Evolutionary conservation across 345 rosid species (phyloP).

Genomic region (Populus pruinosa): DNA sequence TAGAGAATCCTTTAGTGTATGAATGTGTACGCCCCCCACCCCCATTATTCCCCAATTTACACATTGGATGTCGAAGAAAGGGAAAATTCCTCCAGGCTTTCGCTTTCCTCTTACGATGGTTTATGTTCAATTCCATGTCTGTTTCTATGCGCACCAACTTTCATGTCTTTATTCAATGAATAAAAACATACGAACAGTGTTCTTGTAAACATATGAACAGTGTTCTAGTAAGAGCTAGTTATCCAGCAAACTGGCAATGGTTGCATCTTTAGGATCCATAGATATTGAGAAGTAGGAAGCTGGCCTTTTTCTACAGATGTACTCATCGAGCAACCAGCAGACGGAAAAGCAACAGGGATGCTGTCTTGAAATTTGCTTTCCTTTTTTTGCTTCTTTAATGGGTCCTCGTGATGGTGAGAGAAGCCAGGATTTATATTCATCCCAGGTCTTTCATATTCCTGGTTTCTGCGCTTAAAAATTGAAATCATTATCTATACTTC

Average conservation of each 20-base stretch:
- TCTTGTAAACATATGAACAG: too few relatives aligned
- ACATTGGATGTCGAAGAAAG: background rate
- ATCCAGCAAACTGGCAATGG: background rate
- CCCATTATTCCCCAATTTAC: background rate
- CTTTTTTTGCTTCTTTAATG: background rate
- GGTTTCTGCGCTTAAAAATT: background rate
- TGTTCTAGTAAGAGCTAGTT: background rate
- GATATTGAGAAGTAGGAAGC: background rate
- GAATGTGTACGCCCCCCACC: background rate
- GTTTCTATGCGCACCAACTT: background rate
- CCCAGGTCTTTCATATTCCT: background rate
- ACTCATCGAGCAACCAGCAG: background rate
- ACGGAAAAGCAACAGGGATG: background rate
- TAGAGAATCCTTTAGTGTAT: background rate
- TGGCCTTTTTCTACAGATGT: background rate
- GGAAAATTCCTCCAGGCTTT: too few relatives aligned
- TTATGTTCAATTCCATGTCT: background rate
- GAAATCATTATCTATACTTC: background rate
- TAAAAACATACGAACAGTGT: too few relatives aligned
- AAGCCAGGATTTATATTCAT: background rate
- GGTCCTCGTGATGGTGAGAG: background rate
- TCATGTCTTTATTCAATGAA: background rate
- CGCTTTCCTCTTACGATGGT: background rate
- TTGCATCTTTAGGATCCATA: background rate
- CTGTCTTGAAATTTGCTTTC: background rate